phyloP scores from a whole-genome alignment of 2,329 filamentous ascomycete genomes.

The Curvularia verruculosa region DNA sequence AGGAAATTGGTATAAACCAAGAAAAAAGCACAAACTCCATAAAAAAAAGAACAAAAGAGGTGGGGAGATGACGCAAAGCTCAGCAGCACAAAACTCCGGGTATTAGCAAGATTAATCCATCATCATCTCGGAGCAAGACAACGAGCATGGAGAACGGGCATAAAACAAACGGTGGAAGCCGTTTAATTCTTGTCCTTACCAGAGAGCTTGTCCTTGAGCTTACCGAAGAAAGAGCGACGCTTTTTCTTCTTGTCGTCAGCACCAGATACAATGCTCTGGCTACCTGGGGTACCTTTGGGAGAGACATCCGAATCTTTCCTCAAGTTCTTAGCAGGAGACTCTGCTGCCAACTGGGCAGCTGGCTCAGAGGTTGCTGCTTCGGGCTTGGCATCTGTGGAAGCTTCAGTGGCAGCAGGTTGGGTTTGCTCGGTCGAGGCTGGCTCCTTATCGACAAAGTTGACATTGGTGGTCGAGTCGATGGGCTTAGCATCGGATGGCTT shows the following conservation, averaged over 20 bases:
- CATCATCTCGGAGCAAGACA: constrained; percentile 7
- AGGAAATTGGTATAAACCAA: constrained; percentile 47
- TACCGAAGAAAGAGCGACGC: constrained; percentile 56
- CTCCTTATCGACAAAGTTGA: constrained; percentile 52
- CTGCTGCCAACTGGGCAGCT: constrained; percentile 25
- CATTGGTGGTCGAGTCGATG: constrained; percentile 44
- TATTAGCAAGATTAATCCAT: constrained; percentile 31
- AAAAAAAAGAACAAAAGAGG: constrained; percentile 26
- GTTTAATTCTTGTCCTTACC: constrained; percentile 39
- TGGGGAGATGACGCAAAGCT: constrained; percentile 24
- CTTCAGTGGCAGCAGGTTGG: constrained; percentile 51
- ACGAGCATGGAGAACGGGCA: constrained; percentile 21
- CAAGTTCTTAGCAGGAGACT: constrained; percentile 40
- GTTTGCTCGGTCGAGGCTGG: constrained; percentile 48
- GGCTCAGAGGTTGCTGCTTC: constrained; percentile 27
- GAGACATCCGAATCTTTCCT: constrained; percentile 38
- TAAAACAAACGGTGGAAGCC: constrained; percentile 8
- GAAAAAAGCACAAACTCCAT: constrained; percentile 36
- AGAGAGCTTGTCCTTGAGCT: constrained; percentile 57
- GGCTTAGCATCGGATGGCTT: constrained; percentile 34
- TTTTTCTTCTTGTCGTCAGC: constrained; percentile 53
- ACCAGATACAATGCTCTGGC: constrained; percentile 43
- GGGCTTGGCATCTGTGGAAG: constrained; percentile 44
- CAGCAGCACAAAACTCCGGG: constrained; percentile 24
- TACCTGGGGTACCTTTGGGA: constrained; percentile 48